phyloP scores from a whole-genome alignment of 2,329 filamentous ascomycete species.

The Gaeumannomyces sp. region DNA sequence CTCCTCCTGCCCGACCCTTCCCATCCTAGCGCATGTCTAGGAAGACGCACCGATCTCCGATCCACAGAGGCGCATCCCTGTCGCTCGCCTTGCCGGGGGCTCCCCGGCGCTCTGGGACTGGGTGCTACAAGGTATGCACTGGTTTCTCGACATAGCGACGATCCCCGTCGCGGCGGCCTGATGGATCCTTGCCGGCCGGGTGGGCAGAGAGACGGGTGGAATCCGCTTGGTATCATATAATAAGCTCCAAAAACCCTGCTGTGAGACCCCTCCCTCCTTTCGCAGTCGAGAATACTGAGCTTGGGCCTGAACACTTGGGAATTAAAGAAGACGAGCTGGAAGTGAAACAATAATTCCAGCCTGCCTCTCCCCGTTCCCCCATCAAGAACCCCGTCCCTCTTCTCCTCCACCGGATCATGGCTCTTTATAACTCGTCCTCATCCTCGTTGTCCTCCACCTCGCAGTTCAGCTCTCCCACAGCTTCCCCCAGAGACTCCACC shows the following conservation, averaged over 20 bases:
- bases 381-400: slow-evolving; percentile 3
- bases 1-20: background rate
- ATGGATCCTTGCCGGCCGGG: slow-evolving; percentile 8
- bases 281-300: background rate
- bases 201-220: background rate
- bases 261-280: slow-evolving; percentile 6
- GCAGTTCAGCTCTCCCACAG: slow-evolving; percentile 12
- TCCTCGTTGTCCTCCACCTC: slow-evolving; percentile 16
- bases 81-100: background rate
- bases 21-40: background rate
- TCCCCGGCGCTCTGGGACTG: background rate
- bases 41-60: slow-evolving; percentile 8
- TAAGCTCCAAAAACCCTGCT: slow-evolving; percentile 8
- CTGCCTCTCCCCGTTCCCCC: background rate
- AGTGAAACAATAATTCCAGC: slow-evolving; percentile 4
- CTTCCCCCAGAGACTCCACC: slow-evolving; percentile 17
- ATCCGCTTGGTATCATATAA: slow-evolving; percentile 8
- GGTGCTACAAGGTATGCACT: background rate
- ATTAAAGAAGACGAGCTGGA: slow-evolving; percentile 5
- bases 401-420: slow-evolving; percentile 1
- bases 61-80: slow-evolving; percentile 1
- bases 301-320: slow-evolving; percentile 6
- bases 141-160: background rate
- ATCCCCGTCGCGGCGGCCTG: slow-evolving; percentile 6
- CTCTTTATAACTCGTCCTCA: background rate